These are phyloP conservation scores for Neoarthrinium moseri DNA, from an alignment of 2,329 filamentous ascomycete species.

Conservation along the genomic window DNA sequence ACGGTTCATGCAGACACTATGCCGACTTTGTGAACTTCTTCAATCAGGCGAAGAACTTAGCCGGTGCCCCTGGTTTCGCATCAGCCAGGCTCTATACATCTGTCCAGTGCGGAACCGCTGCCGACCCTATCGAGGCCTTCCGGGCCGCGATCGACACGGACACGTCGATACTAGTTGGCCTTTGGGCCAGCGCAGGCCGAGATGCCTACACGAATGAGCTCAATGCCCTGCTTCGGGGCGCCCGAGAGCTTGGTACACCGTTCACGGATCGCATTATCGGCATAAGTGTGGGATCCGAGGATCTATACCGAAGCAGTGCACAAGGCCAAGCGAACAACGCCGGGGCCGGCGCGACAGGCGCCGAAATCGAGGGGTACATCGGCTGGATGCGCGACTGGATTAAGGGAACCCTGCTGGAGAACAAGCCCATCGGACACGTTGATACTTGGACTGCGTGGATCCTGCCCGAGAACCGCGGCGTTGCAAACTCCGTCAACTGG, in stretches of 20 bases:
- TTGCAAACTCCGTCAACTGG: slow-evolving; percentile 21
- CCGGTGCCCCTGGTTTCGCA: slow-evolving; percentile 37
- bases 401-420: slow-evolving; percentile 20
- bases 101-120: slow-evolving; percentile 28
- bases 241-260: slow-evolving; percentile 16
- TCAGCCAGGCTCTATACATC: slow-evolving; percentile 43
- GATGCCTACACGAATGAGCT: slow-evolving; percentile 22
- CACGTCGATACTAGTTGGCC: slow-evolving; percentile 23
- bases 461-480: slow-evolving; percentile 23
- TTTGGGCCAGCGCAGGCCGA: slow-evolving; percentile 27
- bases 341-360: slow-evolving; percentile 22
- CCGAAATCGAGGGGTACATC: slow-evolving; percentile 26
- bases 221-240: slow-evolving; percentile 21
- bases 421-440: slow-evolving; percentile 26
- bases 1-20: slow-evolving; percentile 38
- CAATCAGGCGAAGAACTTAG: slow-evolving; percentile 39
- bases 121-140: slow-evolving; percentile 26
- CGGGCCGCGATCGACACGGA: slow-evolving; percentile 28
- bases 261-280: slow-evolving; percentile 26
- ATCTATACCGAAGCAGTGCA: slow-evolving; percentile 25
- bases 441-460: slow-evolving; percentile 30
- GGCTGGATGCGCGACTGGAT: slow-evolving; percentile 26
- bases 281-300: slow-evolving; percentile 29
- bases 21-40: slow-evolving; percentile 42
- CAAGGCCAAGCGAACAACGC: slow-evolving; percentile 22